Evolutionary conservation across 2,329 filamentous ascomycete species (phyloP), one percentile per base, ranked within the genome.

Genomic region (Fusarium sp.): DNA sequence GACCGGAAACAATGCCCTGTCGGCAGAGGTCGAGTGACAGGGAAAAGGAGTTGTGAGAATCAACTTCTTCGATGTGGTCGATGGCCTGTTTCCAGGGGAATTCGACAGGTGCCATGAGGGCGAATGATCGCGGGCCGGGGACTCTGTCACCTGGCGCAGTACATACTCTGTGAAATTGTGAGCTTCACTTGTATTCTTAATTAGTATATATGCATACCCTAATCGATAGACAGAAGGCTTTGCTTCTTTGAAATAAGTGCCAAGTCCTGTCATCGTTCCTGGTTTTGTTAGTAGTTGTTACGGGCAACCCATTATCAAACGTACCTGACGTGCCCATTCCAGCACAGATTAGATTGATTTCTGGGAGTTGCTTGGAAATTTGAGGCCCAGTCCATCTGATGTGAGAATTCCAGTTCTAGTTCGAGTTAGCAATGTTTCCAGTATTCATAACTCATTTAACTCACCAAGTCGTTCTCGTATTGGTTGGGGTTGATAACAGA

Each of bases 371-470:
- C 64, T 82, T 84, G 56, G 86, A 82, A 18, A 91, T 89, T 71
- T 91, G 89, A 0, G 89, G 87, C 0, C 89, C 89, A 0, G 89
- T 91, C 89, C 89, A 91, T 24, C 85, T 85, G 13, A 88, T 79
- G 71, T 91, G 89, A 2, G 89, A 82, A 75, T 85, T 83, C 86
- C 87, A 89, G 67, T 89, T 88, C 86, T 87, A 1, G 14, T 3
- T 18, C 6, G 4, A 6, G 24, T 68, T 11, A 76, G 33, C 24
- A 6, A 11, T 7, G 7, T n/a, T 10, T 2, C 2, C 7, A 10
- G 2, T 2, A 22, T 9, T 4, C 6, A 43, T 4, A 10, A 8
- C 35, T 1, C 6, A 4, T n/a, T 20, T 7, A 18, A 35, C 72
- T 41, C 64, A 82, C 81, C 22, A 82, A 71, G 18, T 89, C 83